phyloP scores from a whole-genome alignment of 345 rosid species.

The Carallia pectinifolia region DNA sequence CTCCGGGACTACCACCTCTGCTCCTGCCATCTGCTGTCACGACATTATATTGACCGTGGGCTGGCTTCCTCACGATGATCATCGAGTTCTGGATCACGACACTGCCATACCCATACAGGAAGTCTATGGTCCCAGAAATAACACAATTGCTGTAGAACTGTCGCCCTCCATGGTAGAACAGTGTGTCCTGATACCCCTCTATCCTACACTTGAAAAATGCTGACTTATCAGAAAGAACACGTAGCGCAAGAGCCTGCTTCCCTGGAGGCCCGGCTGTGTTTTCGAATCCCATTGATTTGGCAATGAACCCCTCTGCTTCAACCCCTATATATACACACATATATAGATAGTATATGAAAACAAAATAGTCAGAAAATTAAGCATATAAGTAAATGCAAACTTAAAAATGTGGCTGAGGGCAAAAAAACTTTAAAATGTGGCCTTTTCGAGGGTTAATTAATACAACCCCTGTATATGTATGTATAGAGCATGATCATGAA shows the following conservation, averaged over 20 bases:
- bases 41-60: slow-evolving; percentile 44
- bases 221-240: slow-evolving; percentile 23
- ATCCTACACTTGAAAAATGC: slow-evolving; percentile 26
- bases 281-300: slow-evolving; percentile 20
- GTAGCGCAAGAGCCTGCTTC: slow-evolving; percentile 28
- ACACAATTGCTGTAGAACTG: slow-evolving; percentile 34
- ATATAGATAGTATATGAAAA: no score
- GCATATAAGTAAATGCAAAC: neutral
- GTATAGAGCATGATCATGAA: no score
- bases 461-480: no score
- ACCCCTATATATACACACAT: slow-evolving; percentile 11
- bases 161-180: slow-evolving; percentile 19
- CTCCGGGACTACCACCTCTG: slow-evolving; percentile 25
- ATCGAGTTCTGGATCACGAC: slow-evolving; percentile 26
- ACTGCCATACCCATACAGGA: slow-evolving; percentile 30
- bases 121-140: slow-evolving; percentile 27
- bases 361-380: neutral
- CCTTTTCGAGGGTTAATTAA: no score
- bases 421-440: no score
- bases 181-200: slow-evolving; percentile 27
- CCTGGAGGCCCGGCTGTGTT: slow-evolving; percentile 36
- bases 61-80: slow-evolving; percentile 28
- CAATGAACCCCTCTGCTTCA: slow-evolving; percentile 23
- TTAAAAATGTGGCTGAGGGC: no score
- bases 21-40: slow-evolving; percentile 60